Conservation (phyloP, 768 basidiomycete species). For the Phallus indusiatus region DNA sequence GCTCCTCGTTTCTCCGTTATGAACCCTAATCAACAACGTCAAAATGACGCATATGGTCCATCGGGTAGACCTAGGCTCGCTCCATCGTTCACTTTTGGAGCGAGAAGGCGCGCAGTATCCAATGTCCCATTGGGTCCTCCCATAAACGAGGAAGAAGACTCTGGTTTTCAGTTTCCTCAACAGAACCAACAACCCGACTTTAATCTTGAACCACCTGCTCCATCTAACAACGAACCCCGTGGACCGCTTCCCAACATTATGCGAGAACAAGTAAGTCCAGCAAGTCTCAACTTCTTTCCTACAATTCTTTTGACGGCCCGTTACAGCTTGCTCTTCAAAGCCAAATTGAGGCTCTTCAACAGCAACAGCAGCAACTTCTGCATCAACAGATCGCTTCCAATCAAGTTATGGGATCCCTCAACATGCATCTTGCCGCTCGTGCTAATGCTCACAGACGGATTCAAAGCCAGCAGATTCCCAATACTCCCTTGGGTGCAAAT, state of each 20-base stretch:
- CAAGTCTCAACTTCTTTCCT: background rate
- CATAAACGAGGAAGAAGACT: constrained; percentile 66
- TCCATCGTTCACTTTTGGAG: constrained; percentile 87
- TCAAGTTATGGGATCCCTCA: constrained; percentile 63
- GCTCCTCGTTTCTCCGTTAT: constrained; percentile 83
- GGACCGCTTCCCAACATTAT: constrained; percentile 84
- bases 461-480: constrained; percentile 47
- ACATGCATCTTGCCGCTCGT: constrained; percentile 42
- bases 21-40: constrained; percentile 55
- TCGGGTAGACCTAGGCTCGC: constrained; percentile 83
- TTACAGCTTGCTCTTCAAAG: constrained; percentile 75
- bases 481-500: constrained; percentile 48
- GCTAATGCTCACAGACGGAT: constrained; percentile 61
- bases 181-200: constrained; percentile 34
- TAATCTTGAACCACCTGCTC: constrained; percentile 23
- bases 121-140: constrained; percentile 53
- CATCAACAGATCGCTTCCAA: constrained; percentile 87
- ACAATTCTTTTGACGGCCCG: constrained; percentile 9
- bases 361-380: constrained; percentile 84
- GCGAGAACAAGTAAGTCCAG: constrained; percentile 76
- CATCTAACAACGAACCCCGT: constrained; percentile 38
- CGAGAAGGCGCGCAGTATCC: constrained; percentile 38
- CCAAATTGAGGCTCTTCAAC: constrained; percentile 84
- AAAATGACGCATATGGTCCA: constrained; percentile 49
- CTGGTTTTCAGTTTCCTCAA: constrained; percentile 77